Conservation (phyloP, 2,329 filamentous ascomycete species). For the Exophiala bonariae region DNA sequence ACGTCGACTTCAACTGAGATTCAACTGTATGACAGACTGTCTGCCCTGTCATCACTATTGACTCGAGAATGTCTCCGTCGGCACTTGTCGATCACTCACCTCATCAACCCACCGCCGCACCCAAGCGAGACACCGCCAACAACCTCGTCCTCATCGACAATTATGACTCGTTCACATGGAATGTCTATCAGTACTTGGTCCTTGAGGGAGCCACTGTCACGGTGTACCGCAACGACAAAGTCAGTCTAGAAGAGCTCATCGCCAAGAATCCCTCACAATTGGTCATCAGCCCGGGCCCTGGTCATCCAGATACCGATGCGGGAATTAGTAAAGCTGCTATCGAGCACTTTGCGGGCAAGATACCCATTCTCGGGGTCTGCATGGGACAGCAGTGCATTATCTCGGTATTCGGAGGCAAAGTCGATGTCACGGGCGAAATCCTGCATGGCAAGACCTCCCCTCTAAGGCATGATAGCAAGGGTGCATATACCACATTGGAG, state of each 20-base stretch:
- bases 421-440: slow-evolving; percentile 92
- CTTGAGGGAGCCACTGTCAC: slow-evolving; percentile 92
- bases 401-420: slow-evolving; percentile 85
- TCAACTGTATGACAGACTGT: no score
- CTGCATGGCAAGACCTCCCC: slow-evolving; percentile 96
- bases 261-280: slow-evolving; percentile 85
- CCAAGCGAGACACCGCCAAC: slow-evolving; percentile 73
- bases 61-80: slow-evolving; percentile 42
- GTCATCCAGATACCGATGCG: slow-evolving; percentile 87
- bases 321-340: slow-evolving; percentile 93
- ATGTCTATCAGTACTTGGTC: slow-evolving; percentile 96
- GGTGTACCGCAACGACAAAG: slow-evolving; percentile 89
- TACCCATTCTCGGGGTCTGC: slow-evolving; percentile 94
- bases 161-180: slow-evolving; percentile 99
- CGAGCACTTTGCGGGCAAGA: slow-evolving; percentile 85
- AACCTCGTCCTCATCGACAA: slow-evolving; percentile 98
- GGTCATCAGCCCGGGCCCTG: slow-evolving; percentile 91
- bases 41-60: not conserved
- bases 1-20: no score
- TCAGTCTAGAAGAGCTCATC: slow-evolving; percentile 80
- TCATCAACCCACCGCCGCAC: slow-evolving; percentile 73
- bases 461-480: slow-evolving; percentile 83
- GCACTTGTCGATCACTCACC: slow-evolving; percentile 78
- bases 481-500: slow-evolving; percentile 81
- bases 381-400: slow-evolving; percentile 99